Percentiles rank a stretch among this genome's conserved stretches.
phyloP scores from a whole-genome alignment of 2,329 filamentous ascomycete species.

The Sordariomycetes sp. region DNA sequence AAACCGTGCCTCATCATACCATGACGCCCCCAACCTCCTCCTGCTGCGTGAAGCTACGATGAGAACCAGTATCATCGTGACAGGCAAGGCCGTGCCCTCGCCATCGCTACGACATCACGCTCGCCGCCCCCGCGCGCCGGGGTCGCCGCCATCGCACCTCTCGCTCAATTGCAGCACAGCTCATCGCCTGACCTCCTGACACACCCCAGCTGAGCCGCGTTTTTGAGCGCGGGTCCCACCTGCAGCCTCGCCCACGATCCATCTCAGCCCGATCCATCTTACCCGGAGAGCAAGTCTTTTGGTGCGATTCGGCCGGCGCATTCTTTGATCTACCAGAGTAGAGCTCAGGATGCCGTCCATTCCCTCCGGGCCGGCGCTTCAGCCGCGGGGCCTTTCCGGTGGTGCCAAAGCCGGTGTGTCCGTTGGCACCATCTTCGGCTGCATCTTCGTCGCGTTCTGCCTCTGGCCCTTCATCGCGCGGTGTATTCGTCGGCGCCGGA shows the following conservation, averaged over 20 bases:
- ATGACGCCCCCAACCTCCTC: neutral
- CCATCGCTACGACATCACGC: neutral
- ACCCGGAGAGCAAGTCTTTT: neutral
- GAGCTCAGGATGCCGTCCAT: neutral
- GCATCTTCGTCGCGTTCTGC: conserved; percentile 7
- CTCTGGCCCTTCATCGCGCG: conserved; percentile 8
- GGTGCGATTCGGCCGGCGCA: neutral
- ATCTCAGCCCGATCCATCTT: neutral
- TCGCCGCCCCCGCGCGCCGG: neutral
- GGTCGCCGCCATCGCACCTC: neutral
- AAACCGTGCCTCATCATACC: neutral
- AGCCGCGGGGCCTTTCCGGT: conserved; percentile 10
- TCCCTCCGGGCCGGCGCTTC: neutral
- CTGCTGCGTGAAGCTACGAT: neutral
- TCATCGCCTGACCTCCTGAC: neutral
- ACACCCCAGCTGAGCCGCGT: neutral
- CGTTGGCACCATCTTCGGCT: conserved; percentile 28
- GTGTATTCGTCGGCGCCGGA: conserved; percentile 5
- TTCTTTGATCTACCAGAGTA: neutral
- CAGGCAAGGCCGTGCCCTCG: neutral
- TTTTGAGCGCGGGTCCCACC: neutral
- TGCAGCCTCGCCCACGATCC: conserved; percentile 1
- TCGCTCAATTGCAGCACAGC: neutral
- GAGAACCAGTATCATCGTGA: neutral
- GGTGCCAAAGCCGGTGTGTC: conserved; percentile 48